These are phyloP conservation scores for Paramecium tetraurelia DNA, from an alignment of 73 alveolate genomes.

Conservation along the genomic window DNA sequence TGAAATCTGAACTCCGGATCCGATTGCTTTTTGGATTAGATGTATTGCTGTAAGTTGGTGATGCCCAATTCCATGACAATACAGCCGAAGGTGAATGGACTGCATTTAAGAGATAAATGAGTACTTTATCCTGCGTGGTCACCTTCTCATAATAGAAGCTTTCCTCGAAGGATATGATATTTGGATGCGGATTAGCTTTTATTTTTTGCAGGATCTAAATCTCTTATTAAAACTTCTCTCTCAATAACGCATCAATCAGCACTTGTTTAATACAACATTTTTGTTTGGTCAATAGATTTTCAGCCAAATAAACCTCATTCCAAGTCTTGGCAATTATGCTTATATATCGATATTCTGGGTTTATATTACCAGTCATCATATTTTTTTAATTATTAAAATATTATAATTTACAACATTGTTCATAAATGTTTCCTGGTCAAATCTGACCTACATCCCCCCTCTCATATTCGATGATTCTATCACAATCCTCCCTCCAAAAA, in stretches of 20 bases:
- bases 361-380: conserved; percentile 3
- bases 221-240: background rate
- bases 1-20: background rate
- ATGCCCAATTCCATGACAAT: conserved; percentile 46
- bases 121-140: background rate
- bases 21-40: background rate
- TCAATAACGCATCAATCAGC: background rate
- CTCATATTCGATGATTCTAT: background rate
- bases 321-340: background rate
- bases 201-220: background rate
- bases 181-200: conserved; percentile 41
- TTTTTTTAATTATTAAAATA: background rate
- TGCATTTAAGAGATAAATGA: background rate
- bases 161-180: conserved; percentile 11
- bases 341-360: background rate
- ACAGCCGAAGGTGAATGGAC: background rate
- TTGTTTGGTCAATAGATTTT: background rate
- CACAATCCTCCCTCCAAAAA: background rate
- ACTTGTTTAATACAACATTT: background rate
- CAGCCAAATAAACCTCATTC: conserved; percentile 12
- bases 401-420: background rate
- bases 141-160: conserved; percentile 6
- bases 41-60: background rate
- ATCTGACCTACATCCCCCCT: background rate
- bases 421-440: background rate